Conservation (phyloP, 2,329 filamentous ascomycete genomes). For the Calonectria pseudoturangicola region DNA sequence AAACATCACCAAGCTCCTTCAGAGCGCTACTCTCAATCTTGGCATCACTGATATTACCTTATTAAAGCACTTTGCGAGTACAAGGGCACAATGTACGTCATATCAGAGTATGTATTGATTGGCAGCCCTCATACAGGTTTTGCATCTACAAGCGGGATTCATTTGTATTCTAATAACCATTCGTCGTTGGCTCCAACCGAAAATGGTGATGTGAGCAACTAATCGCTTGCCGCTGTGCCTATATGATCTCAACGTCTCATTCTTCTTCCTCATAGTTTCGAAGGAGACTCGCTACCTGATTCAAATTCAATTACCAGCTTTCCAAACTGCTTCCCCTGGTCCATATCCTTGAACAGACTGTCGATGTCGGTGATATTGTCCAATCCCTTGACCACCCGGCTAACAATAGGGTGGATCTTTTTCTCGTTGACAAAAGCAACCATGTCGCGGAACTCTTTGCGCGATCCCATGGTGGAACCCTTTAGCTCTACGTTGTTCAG, state of each 20-base stretch:
- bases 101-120: too few species aligned
- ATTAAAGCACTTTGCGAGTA: too few species aligned
- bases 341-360: constrained; percentile 90
- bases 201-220: not conserved
- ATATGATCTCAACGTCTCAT: constrained; percentile 29
- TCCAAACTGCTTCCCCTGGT: constrained; percentile 89
- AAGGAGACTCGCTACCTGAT: constrained; percentile 54
- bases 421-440: constrained; percentile 85
- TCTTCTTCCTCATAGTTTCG: constrained; percentile 62
- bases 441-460: constrained; percentile 94
- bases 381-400: constrained; percentile 82
- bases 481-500: constrained; percentile 91
- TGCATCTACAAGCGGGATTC: too few species aligned
- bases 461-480: constrained; percentile 93
- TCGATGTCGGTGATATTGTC: constrained; percentile 88
- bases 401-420: constrained; percentile 85
- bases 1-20: too few species aligned
- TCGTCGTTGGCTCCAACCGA: constrained; percentile 25
- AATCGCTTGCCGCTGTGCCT: not conserved
- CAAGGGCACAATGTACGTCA: not conserved
- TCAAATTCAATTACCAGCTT: constrained; percentile 89
- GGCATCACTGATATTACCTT: too few species aligned
- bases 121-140: too few species aligned
- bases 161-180: not conserved
- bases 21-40: too few species aligned